Evolutionary conservation across 2,329 filamentous ascomycete species (phyloP), one percentile per base, ranked within the genome.

Genomic region (Fusarium phyllophilum): DNA sequence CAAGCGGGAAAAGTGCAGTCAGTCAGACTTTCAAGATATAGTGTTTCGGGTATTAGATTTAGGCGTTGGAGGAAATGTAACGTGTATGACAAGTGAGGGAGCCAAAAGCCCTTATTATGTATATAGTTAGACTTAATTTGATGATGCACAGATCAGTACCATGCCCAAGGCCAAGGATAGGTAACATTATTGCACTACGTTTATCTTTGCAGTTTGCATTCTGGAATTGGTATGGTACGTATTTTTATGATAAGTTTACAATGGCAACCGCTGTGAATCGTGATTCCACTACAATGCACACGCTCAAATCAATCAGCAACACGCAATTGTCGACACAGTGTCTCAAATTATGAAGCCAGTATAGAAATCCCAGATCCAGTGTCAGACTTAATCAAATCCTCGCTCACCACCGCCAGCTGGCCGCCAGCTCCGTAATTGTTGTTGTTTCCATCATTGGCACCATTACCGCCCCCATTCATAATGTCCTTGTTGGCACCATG

Each of bases 151-250:
- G 44, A 18, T 29, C 12, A 26, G 5, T 26, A 0, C 8, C 12
- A 26, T 26, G 12, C 17, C 24, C 6, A 5, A 44, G 17, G 15
- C 11, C 10, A 24, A 18, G 34, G 17, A 14, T 39, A 22, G 20
- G 38, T 14, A 1, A 15, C 13, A 41, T 7, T 10, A 8, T n/a
- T 15, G 22, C 22, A 2, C 2, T 6, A n/a, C 2, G 39, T 41
- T 41, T 41, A n/a, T n/a, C 13, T 9, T 41, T 41, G 39, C 2
- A 41, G 20, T n/a, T n/a, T 22, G 8, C 39, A n/a, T 41, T 41
- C 22, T 10, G 2, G 22, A 4, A 41, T n/a, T n/a, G 0, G 8
- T 41, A 4, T 41, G 22, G 8, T 2, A 8, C 22, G 8, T 5
- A n/a, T 10, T n/a, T 41, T n/a, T 0, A 41, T 7, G 22, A n/a